These are phyloP conservation scores for Lactifluus volemus DNA, from an alignment of 768 basidiomycete genomes.

Conservation along the genomic window DNA sequence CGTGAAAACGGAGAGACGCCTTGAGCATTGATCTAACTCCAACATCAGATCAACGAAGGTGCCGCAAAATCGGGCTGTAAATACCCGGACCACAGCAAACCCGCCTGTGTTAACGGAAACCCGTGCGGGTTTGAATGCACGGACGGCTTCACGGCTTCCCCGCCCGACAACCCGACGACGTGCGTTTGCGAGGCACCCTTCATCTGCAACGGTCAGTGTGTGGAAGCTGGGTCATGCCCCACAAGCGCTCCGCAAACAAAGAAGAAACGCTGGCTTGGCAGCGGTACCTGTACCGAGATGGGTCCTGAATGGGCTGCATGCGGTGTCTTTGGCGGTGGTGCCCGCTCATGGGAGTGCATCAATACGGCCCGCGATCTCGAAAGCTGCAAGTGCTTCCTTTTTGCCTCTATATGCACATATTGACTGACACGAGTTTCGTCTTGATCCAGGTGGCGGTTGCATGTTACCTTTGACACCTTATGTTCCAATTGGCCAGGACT, in stretches of 20 bases:
- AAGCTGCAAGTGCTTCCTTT: conserved; percentile 37
- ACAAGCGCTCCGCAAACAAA: conserved; percentile 21
- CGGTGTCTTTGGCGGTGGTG: conserved; percentile 32
- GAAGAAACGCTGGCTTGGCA: conserved; percentile 29
- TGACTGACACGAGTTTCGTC: too few relatives aligned
- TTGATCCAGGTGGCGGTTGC: conserved; percentile 39
- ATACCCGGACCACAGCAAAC: neutral
- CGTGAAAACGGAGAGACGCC: too few relatives aligned
- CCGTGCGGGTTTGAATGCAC: too few relatives aligned
- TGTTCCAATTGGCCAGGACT: conserved; percentile 35
- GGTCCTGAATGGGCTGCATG: conserved; percentile 33
- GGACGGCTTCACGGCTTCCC: too few relatives aligned
- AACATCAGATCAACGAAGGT: too few relatives aligned
- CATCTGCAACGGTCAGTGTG: conserved; percentile 26
- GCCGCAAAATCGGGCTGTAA: too few relatives aligned
- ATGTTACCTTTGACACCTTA: conserved; percentile 26
- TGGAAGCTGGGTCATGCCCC: conserved; percentile 19
- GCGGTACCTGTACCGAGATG: conserved; percentile 8
- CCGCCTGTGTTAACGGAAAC: too few relatives aligned
- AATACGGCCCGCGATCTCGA: conserved; percentile 40
- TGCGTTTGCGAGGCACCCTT: conserved; percentile 37
- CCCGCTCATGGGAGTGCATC: conserved; percentile 41
- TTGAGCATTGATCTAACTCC: too few relatives aligned
- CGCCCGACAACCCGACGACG: neutral
- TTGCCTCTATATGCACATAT: too few relatives aligned